Evolutionary conservation across 2,329 filamentous ascomycete genomes (phyloP).

Genomic region (Alternaria incomplexa): DNA sequence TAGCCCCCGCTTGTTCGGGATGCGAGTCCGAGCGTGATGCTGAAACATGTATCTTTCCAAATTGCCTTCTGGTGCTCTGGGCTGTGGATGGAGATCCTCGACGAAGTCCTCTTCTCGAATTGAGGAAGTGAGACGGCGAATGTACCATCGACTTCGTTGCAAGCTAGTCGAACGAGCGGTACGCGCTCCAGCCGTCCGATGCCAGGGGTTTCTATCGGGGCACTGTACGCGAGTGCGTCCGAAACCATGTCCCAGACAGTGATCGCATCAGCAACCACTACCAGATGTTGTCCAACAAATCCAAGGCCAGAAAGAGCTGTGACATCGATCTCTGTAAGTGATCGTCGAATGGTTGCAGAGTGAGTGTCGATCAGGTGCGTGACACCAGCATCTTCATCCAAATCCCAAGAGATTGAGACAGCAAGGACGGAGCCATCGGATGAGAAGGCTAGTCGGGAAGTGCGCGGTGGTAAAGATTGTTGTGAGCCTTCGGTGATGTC

Average conservation of each 20-base stretch:
- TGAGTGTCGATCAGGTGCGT: constrained; percentile 79
- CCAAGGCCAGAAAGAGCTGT: constrained; percentile 70
- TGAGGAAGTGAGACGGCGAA: constrained; percentile 51
- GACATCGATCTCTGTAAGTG: constrained; percentile 70
- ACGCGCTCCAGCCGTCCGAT: constrained; percentile 46
- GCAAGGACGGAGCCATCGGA: constrained; percentile 46
- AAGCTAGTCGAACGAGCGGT: constrained; percentile 67
- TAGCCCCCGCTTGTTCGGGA: constrained; percentile 72
- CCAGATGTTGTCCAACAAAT: constrained; percentile 74
- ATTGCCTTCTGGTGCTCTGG: constrained; percentile 65
- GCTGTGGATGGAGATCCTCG: constrained; percentile 69
- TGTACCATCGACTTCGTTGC: constrained; percentile 63
- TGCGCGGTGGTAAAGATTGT: constrained; percentile 46
- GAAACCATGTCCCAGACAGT: constrained; percentile 84
- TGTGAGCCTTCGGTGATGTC: constrained; percentile 35
- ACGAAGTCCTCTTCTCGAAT: constrained; percentile 48
- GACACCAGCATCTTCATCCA: constrained; percentile 60
- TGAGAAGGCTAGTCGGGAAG: constrained; percentile 77
- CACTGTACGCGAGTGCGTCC: constrained; percentile 73
- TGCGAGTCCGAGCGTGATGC: constrained; percentile 70
- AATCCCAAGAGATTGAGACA: constrained; percentile 40
- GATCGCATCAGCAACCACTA: constrained; percentile 76
- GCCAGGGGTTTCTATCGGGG: constrained; percentile 57
- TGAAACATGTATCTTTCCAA: constrained; percentile 61
- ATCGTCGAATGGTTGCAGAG: constrained; percentile 69